These are phyloP conservation scores for Guadua angustifolia DNA, from an alignment of 176 grass and related monocot species.

Conservation along the genomic window DNA sequence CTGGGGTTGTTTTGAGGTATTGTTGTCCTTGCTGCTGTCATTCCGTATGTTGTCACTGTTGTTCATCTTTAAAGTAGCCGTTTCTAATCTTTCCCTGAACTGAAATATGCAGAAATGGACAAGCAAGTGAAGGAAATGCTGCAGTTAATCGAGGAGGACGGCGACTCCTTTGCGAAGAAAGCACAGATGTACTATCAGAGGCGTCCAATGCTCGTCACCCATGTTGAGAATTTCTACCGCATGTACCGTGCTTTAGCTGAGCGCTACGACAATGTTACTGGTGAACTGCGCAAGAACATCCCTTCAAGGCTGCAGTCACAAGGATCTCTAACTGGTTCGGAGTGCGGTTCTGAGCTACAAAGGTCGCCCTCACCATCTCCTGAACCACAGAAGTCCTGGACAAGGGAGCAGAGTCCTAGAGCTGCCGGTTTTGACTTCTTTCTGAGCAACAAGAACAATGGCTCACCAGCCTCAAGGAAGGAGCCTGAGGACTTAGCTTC, in stretches of 20 bases:
- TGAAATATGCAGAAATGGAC: conserved; percentile 70
- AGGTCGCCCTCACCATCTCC: conserved; percentile 57
- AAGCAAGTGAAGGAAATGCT: conserved; percentile 77
- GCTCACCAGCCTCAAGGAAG: conserved; percentile 45
- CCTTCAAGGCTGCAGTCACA: conserved; percentile 54
- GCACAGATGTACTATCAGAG: conserved; percentile 82
- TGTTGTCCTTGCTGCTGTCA: not conserved
- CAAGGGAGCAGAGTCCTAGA: conserved; percentile 62
- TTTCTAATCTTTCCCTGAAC: conserved; percentile 34
- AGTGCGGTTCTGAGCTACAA: conserved; percentile 58
- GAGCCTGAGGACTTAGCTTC: conserved; percentile 48
- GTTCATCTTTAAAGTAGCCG: not conserved
- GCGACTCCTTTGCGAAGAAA: conserved; percentile 71
- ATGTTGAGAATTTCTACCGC: conserved; percentile 69
- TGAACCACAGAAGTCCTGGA: conserved; percentile 59
- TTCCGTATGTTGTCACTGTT: not conserved
- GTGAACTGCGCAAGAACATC: conserved; percentile 77
- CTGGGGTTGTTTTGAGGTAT: not conserved
- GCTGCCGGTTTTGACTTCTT: conserved; percentile 60
- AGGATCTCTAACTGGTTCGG: conserved; percentile 51
- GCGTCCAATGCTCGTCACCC: conserved; percentile 62
- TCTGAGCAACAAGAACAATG: conserved; percentile 54
- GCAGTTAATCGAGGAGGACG: conserved; percentile 71
- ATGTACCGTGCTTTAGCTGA: conserved; percentile 77
- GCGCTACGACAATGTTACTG: conserved; percentile 72